A percentile compares a stretch with the other conserved stretches of the same genome.
Conservation (phyloP, 768 basidiomycete species). For the Russula lepida region DNA sequence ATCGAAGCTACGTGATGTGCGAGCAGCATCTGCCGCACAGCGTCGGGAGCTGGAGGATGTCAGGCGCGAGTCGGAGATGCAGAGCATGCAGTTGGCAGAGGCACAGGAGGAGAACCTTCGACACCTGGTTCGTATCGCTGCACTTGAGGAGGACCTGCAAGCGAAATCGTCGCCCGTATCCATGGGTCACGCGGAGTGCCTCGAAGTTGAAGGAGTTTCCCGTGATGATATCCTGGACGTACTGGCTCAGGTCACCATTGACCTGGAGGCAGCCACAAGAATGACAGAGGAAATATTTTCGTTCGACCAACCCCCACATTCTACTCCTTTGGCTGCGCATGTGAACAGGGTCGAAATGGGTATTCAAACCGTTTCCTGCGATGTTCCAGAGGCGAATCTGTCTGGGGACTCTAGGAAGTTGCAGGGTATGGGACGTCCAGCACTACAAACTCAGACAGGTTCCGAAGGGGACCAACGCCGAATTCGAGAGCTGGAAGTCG, state of each 20-base stretch:
- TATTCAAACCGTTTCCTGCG: neutral
- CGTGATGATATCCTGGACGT: constrained; percentile 12
- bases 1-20: constrained; percentile 13
- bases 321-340: neutral
- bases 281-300: neutral
- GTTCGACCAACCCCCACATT: neutral
- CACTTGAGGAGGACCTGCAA: constrained; percentile 12
- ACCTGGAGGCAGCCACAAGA: constrained; percentile 2
- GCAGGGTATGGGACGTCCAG: neutral
- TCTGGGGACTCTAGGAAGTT: neutral
- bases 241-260: constrained; percentile 2
- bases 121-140: constrained; percentile 10
- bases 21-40: constrained; percentile 3
- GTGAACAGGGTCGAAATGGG: neutral
- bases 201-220: neutral
- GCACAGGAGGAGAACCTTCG: constrained; percentile 6
- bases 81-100: neutral
- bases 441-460: neutral
- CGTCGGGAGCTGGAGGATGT: constrained; percentile 15
- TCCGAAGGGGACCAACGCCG: constrained; percentile 5
- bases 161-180: neutral
- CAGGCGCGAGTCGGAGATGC: constrained; percentile 6
- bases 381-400: neutral
- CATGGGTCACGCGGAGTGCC: neutral
- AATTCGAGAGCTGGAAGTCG: constrained; percentile 10